Conservation (phyloP, 208 protist genomes). For the Kentomonas sorsogonicus region DNA sequence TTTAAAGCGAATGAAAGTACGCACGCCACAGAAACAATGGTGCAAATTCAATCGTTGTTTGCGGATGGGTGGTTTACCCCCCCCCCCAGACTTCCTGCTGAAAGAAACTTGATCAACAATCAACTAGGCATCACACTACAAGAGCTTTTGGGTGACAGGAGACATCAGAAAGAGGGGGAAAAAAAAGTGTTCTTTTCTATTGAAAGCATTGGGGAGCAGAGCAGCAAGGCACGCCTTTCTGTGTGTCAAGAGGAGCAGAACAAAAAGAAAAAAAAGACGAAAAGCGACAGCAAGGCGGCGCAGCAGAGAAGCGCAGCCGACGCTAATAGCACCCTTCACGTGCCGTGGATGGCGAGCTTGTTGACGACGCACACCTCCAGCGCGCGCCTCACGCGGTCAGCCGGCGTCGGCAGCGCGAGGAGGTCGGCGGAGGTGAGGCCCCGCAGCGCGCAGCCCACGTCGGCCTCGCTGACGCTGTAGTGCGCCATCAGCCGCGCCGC, state of each 20-base stretch:
- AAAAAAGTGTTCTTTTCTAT: neutral
- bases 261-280: neutral
- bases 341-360: slow-evolving; percentile 19
- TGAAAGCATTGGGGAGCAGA: too few relatives aligned
- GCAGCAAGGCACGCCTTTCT: too few relatives aligned
- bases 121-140: too few relatives aligned
- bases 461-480: slow-evolving; percentile 24
- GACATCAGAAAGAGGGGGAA: neutral
- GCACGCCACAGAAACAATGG: too few relatives aligned
- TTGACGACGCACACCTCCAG: slow-evolving; percentile 9
- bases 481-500: slow-evolving; percentile 13
- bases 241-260: neutral
- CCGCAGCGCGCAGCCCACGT: slow-evolving; percentile 17
- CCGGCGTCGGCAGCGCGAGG: neutral
- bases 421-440: slow-evolving; percentile 6
- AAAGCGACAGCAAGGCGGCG: neutral
- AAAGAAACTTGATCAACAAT: too few relatives aligned
- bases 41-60: too few relatives aligned
- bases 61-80: too few relatives aligned
- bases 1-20: too few relatives aligned
- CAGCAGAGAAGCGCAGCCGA: neutral
- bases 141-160: neutral
- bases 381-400: slow-evolving; percentile 3
- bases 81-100: too few relatives aligned
- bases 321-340: slow-evolving; percentile 21